Conservation (phyloP, 495 filamentous ascomycete genomes). For the Lasiosphaeria ovina region DNA sequence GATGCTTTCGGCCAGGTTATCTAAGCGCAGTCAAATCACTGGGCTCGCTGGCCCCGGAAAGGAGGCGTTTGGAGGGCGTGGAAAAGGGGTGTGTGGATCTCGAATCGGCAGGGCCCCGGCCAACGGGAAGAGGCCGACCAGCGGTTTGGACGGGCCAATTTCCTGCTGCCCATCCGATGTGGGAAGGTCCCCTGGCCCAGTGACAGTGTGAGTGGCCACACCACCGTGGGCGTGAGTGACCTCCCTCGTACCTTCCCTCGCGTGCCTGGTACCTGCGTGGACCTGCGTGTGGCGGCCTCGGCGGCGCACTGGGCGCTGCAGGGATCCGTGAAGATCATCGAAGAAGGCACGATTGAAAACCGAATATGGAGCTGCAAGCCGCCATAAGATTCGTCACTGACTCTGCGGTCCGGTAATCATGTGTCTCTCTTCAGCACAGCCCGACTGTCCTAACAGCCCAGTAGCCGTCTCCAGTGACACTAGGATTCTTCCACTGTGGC, state of each 20-base stretch:
- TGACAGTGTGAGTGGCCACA: too few relatives aligned
- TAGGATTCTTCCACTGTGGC: too few relatives aligned
- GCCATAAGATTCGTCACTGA: background rate
- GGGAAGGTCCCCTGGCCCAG: background rate
- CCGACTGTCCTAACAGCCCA: too few relatives aligned
- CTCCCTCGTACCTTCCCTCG: background rate
- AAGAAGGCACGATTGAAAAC: background rate
- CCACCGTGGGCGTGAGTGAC: background rate
- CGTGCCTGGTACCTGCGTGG: background rate
- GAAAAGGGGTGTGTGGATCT: constrained; percentile 22
- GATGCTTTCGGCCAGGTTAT: background rate
- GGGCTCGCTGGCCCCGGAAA: background rate
- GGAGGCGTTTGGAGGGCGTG: background rate
- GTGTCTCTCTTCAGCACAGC: background rate
- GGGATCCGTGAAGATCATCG: background rate
- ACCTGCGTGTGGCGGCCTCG: background rate
- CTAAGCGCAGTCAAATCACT: background rate
- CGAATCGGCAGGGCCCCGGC: constrained; percentile 1
- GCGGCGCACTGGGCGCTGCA: background rate
- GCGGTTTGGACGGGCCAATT: background rate
- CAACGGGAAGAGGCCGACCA: background rate
- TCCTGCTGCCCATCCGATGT: background rate
- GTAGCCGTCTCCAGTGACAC: too few relatives aligned
- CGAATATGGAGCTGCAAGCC: background rate
- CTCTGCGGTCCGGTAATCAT: background rate